phyloP scores from a whole-genome alignment of 202 grass and related monocot species.

The Saccharum hybrid region DNA sequence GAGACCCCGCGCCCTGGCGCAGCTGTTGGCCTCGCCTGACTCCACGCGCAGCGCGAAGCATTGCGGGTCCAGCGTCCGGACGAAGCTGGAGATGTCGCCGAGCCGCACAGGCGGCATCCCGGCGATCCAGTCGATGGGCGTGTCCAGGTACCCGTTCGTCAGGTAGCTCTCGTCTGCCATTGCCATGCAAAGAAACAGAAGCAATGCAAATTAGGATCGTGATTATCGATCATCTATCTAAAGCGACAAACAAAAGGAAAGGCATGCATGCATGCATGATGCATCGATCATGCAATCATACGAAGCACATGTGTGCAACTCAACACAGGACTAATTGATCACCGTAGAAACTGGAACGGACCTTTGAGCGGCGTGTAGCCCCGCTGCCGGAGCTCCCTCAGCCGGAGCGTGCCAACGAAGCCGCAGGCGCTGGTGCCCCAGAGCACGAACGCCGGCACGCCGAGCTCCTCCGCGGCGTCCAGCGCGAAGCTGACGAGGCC shows the following conservation, averaged over 20 bases:
- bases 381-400: conserved; percentile 50
- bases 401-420: conserved; percentile 62
- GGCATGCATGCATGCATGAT: not conserved
- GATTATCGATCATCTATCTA: too few relatives aligned
- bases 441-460: conserved; percentile 62
- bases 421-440: conserved; percentile 79
- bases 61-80: conserved; percentile 59
- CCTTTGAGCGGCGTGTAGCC: conserved; percentile 81
- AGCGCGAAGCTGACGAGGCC: conserved; percentile 80
- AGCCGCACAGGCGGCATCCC: conserved; percentile 64
- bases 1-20: conserved; percentile 55
- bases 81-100: conserved; percentile 78
- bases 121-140: conserved; percentile 74
- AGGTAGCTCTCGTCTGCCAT: conserved; percentile 65
- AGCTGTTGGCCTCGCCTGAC: conserved; percentile 58
- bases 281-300: conserved; percentile 3
- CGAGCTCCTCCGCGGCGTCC: conserved; percentile 48
- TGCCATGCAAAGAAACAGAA: not conserved
- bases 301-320: not conserved
- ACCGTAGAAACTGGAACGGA: not conserved
- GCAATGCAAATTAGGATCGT: not conserved
- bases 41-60: conserved; percentile 61
- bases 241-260: not conserved
- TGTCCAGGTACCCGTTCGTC: conserved; percentile 85
- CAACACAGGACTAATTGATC: not conserved